Evolutionary conservation across 1,284 basidiomycete species (phyloP).

Genomic region (Takashimella koratensis): DNA sequence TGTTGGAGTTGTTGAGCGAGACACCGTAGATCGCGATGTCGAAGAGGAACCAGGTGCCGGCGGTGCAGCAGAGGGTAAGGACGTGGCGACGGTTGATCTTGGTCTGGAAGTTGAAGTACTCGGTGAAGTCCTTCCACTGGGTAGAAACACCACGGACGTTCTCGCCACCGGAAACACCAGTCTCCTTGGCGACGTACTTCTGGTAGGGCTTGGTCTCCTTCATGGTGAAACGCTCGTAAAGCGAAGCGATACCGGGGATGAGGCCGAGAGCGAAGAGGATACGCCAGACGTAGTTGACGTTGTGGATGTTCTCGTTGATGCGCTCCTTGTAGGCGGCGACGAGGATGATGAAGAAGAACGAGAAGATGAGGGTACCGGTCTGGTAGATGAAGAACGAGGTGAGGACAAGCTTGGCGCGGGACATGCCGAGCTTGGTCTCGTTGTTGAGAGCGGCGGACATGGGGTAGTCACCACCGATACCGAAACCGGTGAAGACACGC

Average conservation of each 20-base stretch:
- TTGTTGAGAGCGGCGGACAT: constrained; percentile 50
- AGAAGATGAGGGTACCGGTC: neutral
- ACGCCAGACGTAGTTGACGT: constrained; percentile 63
- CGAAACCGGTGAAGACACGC: constrained; percentile 68
- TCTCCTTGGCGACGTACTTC: constrained; percentile 14
- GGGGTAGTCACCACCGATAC: constrained; percentile 79
- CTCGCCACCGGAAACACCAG: constrained; percentile 1
- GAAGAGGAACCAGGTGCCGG: constrained; percentile 55
- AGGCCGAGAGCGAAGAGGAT: constrained; percentile 67
- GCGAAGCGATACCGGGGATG: constrained; percentile 62
- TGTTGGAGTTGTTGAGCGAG: constrained; percentile 2
- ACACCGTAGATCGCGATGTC: constrained; percentile 55
- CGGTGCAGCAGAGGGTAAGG: constrained; percentile 59
- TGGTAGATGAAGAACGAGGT: constrained; percentile 49
- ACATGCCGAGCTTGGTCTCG: constrained; percentile 50
- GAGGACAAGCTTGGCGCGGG: constrained; percentile 61
- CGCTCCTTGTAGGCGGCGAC: constrained; percentile 63
- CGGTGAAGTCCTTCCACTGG: constrained; percentile 49
- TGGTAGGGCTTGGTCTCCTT: constrained; percentile 63
- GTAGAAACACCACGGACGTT: constrained; percentile 8
- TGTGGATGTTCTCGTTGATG: constrained; percentile 59
- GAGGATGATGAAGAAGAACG: constrained; percentile 63
- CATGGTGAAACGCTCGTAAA: constrained; percentile 71
- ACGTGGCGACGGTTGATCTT: constrained; percentile 60
- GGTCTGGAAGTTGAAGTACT: constrained; percentile 52